These are phyloP conservation scores for Evernia prunastri DNA, from an alignment of 495 filamentous ascomycete species.

Conservation along the genomic window DNA sequence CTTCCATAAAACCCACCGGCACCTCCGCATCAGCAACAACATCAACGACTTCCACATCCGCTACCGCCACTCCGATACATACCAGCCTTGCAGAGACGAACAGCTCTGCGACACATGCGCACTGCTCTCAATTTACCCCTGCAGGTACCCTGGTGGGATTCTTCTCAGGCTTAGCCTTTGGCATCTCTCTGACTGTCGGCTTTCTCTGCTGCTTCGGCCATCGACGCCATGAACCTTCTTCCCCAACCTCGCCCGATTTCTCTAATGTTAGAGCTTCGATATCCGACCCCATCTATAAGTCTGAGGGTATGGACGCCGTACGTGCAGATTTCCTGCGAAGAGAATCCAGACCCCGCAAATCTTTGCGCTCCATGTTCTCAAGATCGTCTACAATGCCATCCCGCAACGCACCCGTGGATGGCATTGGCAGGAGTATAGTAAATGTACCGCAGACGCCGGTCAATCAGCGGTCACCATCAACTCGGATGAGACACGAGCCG, in stretches of 20 bases:
- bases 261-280: slow-evolving; percentile 43
- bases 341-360: slow-evolving; percentile 25
- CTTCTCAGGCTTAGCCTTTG: slow-evolving; percentile 55
- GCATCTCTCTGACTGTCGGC: slow-evolving; percentile 42
- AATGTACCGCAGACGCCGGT: slow-evolving; percentile 30
- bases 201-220: slow-evolving; percentile 41
- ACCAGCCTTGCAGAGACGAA: slow-evolving; percentile 19
- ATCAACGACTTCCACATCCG: slow-evolving; percentile 25
- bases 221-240: slow-evolving; percentile 24
- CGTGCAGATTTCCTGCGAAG: slow-evolving; percentile 50
- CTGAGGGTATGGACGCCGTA: slow-evolving; percentile 38
- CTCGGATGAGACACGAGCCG: slow-evolving; percentile 35
- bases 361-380: slow-evolving; percentile 27
- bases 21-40: slow-evolving; percentile 22
- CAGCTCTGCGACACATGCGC: slow-evolving; percentile 21
- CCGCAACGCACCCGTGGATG: slow-evolving; percentile 13
- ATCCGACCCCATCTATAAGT: slow-evolving; percentile 49
- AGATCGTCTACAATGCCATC: slow-evolving; percentile 18
- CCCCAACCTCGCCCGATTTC: slow-evolving; percentile 26
- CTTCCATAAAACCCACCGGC: slow-evolving; percentile 30
- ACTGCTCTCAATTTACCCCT: slow-evolving; percentile 41
- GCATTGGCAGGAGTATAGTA: slow-evolving; percentile 26
- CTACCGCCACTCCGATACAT: slow-evolving; percentile 11
- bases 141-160: slow-evolving; percentile 54
- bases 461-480: slow-evolving; percentile 14